Evolutionary conservation across 179 eudicot species (phyloP).

Genomic region (Camellia oleifera): DNA sequence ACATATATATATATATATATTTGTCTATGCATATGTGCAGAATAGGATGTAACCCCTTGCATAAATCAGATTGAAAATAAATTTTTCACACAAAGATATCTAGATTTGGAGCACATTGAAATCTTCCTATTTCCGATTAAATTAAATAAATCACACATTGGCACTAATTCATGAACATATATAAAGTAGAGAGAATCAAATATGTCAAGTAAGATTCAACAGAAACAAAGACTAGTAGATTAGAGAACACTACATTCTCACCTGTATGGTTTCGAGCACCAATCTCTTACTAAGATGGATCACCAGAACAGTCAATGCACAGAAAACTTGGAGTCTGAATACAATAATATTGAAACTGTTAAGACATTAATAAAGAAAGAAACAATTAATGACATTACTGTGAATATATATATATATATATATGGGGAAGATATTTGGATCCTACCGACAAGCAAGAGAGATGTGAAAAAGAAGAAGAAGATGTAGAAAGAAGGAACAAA

Average conservation of each 20-base stretch:
- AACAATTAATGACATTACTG: background rate
- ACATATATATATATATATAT: background rate
- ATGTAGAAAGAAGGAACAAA: background rate
- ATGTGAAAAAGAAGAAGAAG: background rate
- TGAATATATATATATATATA: background rate
- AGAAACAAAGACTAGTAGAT: background rate
- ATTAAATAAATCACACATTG: background rate
- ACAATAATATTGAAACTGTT: background rate
- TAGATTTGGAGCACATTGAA: background rate
- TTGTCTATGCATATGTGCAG: background rate
- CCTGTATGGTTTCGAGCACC: background rate
- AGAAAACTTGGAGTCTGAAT: background rate
- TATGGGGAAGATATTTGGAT: background rate
- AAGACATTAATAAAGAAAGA: background rate
- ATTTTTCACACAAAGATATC: background rate
- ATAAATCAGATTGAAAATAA: background rate
- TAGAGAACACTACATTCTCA: background rate
- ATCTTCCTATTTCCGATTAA: background rate
- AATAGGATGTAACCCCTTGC: background rate
- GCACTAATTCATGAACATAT: background rate
- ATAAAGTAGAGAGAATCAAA: background rate
- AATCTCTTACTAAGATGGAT: background rate
- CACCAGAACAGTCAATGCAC: background rate
- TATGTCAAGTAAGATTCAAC: background rate
- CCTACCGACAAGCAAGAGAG: background rate